Evolutionary conservation across 345 rosid species (phyloP).

Genomic region (Dipteronia dyeriana): DNA sequence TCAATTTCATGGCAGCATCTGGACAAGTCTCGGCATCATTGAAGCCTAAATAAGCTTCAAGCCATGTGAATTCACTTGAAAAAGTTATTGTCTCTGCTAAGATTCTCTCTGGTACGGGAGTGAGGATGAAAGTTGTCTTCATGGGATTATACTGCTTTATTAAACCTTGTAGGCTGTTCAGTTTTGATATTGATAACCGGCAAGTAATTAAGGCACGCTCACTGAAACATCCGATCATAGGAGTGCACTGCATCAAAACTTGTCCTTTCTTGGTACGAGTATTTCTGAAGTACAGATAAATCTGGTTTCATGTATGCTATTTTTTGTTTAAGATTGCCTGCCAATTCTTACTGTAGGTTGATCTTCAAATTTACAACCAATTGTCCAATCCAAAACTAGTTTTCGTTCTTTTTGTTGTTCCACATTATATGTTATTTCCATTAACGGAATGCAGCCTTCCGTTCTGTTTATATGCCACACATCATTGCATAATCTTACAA

Average conservation of each 20-base stretch:
- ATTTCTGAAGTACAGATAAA: neutral
- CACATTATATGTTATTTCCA: neutral
- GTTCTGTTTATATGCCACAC: neutral
- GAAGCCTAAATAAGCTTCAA: neutral
- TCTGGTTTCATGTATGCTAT: neutral
- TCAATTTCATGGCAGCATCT: neutral
- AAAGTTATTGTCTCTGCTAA: neutral
- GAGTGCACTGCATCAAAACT: neutral
- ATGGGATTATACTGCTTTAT: neutral
- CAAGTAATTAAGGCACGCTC: neutral
- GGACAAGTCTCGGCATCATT: neutral
- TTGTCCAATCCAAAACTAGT: neutral
- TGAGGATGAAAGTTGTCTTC: neutral
- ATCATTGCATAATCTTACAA: neutral
- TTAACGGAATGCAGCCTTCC: neutral
- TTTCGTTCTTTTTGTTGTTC: neutral
- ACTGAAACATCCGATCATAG: neutral
- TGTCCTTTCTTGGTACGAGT: neutral
- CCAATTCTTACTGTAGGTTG: neutral
- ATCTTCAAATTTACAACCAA: neutral
- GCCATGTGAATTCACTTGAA: neutral
- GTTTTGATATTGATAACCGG: slow-evolving; percentile 2
- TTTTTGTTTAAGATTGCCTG: neutral
- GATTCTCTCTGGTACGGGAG: neutral
- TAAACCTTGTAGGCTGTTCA: neutral